A percentile compares a stretch with the other conserved stretches of the same genome.
Conservation (phyloP, 75 land plant species). For the Larix kaempferi region DNA sequence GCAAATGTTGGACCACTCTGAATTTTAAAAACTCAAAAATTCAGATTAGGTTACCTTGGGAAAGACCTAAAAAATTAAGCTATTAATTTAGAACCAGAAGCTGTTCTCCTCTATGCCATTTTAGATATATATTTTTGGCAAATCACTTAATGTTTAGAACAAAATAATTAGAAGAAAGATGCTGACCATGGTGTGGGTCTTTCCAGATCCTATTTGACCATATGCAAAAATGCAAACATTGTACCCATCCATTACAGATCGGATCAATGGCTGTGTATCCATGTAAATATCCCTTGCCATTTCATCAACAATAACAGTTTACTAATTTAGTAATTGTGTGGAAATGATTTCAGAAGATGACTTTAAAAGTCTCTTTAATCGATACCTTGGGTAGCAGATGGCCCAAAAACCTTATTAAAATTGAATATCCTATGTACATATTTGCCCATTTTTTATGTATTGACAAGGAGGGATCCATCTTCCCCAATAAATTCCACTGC, state of each 20-base stretch:
- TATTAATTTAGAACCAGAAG: conserved; percentile 1
- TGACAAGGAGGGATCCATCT: conserved; percentile 22
- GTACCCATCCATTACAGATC: conserved; percentile 83
- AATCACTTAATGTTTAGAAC: too few species aligned
- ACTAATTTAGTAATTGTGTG: not conserved
- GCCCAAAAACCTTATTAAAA: conserved; percentile 37
- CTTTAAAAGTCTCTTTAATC: not conserved
- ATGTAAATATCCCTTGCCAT: conserved; percentile 41
- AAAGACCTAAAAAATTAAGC: not conserved
- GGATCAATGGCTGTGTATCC: conserved; percentile 60
- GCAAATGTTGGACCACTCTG: conserved; percentile 68
- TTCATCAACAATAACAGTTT: not conserved
- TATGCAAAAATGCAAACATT: conserved; percentile 92
- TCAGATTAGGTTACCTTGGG: not conserved
- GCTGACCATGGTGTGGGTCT: conserved; percentile 59
- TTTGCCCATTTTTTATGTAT: conserved; percentile 21
- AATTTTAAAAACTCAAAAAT: conserved; percentile 6
- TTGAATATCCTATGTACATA: conserved; percentile 18
- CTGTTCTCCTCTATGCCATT: too few species aligned
- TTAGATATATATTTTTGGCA: too few species aligned
- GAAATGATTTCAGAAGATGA: too few species aligned
- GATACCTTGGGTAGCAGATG: conserved; percentile 27
- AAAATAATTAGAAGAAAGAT: not conserved
- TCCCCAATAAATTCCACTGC: conserved; percentile 20
- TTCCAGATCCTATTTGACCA: conserved; percentile 85